A percentile compares a stretch with the other conserved stretches of the same genome.
phyloP scores from a whole-genome alignment of 805 yeast genomes.

The Blastobotrys robertii region DNA sequence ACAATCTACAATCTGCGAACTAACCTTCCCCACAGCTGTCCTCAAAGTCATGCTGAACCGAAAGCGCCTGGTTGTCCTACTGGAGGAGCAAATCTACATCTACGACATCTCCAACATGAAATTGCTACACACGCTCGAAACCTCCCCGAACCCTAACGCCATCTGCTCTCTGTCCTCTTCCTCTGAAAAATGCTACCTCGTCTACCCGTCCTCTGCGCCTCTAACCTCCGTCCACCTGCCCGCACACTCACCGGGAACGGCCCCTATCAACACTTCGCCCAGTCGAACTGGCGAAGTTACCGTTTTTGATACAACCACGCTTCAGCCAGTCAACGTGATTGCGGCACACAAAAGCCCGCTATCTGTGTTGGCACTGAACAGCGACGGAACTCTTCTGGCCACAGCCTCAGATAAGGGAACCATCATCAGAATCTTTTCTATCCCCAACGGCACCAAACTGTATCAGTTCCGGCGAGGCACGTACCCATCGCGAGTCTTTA shows the following conservation, averaged over 20 bases:
- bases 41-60: constrained; percentile 70
- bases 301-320: constrained; percentile 63
- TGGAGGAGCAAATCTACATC: constrained; percentile 72
- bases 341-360: constrained; percentile 80
- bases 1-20: constrained; percentile 67
- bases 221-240: constrained; percentile 14
- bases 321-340: constrained; percentile 69
- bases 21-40: constrained; percentile 73
- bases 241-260: constrained; percentile 8
- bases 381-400: constrained; percentile 72
- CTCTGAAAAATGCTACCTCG: constrained; percentile 40
- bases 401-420: constrained; percentile 91
- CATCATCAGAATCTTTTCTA: constrained; percentile 69
- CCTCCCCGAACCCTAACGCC: constrained; percentile 36
- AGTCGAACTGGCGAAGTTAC: constrained; percentile 53
- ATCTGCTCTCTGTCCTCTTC: constrained; percentile 30
- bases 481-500: constrained; percentile 70
- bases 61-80: constrained; percentile 65
- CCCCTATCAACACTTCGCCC: constrained; percentile 14
- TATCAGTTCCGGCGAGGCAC: constrained; percentile 79
- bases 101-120: constrained; percentile 90
- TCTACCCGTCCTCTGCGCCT: constrained; percentile 43
- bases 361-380: constrained; percentile 56
- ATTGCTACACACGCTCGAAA: constrained; percentile 60
- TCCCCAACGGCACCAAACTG: constrained; percentile 42